Evolutionary conservation across 2,329 filamentous ascomycete species (phyloP).

Genomic region (Ophiognomonia clavigignenti-juglandacearum): DNA sequence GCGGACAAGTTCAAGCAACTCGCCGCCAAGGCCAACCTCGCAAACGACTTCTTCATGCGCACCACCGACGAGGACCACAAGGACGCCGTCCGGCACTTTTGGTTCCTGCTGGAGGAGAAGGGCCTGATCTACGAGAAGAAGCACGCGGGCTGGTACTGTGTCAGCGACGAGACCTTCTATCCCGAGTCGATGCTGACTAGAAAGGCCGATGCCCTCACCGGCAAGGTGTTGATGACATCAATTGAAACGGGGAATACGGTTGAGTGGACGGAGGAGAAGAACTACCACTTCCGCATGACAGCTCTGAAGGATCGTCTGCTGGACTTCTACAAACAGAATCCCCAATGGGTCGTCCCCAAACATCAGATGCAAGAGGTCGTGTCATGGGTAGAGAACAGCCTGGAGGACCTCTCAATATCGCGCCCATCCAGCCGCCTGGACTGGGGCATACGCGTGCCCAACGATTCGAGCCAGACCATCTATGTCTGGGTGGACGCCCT

Average conservation of each 20-base stretch:
- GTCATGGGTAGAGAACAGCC: constrained; percentile 67
- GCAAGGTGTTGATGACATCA: constrained; percentile 76
- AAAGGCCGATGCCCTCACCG: constrained; percentile 72
- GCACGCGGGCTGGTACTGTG: constrained; percentile 94
- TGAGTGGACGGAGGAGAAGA: constrained; percentile 88
- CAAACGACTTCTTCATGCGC: constrained; percentile 83
- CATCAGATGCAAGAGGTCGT: constrained; percentile 75
- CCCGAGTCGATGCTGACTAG: constrained; percentile 70
- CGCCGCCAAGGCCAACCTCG: constrained; percentile 63
- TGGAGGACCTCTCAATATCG: constrained; percentile 87
- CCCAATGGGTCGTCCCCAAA: constrained; percentile 69
- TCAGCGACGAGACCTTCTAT: constrained; percentile 96
- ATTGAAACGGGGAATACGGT: constrained; percentile 88
- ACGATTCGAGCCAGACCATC: constrained; percentile 80
- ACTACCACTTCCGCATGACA: constrained; percentile 92
- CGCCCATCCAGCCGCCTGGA: constrained; percentile 69
- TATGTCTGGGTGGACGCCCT: constrained; percentile 98
- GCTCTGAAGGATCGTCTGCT: constrained; percentile 75
- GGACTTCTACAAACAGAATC: constrained; percentile 73
- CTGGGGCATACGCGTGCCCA: constrained; percentile 89
- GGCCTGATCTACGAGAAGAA: constrained; percentile 79
- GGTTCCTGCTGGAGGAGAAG: constrained; percentile 70
- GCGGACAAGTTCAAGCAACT: constrained; percentile 75
- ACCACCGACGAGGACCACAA: constrained; percentile 82
- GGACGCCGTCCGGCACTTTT: constrained; percentile 83